Conservation (phyloP, 2,329 filamentous ascomycete species). For the Seiridium cupressi region DNA sequence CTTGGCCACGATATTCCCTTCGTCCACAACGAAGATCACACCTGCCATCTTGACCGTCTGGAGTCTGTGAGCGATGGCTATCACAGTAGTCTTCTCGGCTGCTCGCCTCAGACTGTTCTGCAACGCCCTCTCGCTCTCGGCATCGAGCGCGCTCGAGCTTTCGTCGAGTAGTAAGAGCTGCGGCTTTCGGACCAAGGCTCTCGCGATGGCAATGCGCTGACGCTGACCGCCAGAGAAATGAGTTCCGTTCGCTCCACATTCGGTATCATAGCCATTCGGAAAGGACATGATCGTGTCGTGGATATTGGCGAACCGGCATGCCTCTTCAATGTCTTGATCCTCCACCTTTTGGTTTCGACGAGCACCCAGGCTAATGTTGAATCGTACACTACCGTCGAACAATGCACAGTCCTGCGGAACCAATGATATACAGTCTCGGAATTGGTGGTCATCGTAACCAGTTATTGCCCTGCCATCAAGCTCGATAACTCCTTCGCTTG, state of each 20-base stretch:
- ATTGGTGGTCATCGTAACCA: constrained; percentile 16
- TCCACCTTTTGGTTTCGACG: constrained; percentile 43
- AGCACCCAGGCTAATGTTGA: constrained; percentile 38
- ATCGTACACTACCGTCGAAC: constrained; percentile 37
- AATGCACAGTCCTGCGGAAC: constrained; percentile 39
- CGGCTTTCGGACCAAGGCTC: constrained; percentile 63
- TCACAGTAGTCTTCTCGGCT: constrained; percentile 35
- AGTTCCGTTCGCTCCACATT: constrained; percentile 60
- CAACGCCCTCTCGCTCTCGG: constrained; percentile 56
- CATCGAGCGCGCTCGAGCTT: constrained; percentile 66
- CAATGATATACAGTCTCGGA: constrained; percentile 36
- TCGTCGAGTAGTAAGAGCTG: constrained; percentile 69
- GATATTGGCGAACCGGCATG: constrained; percentile 56
- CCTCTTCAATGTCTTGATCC: constrained; percentile 50
- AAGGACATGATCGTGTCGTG: constrained; percentile 50
- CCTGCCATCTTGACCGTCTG: constrained; percentile 41
- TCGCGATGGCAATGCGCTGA: constrained; percentile 67
- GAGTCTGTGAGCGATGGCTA: constrained; percentile 44
- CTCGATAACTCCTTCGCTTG: constrained; percentile 36
- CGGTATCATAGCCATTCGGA: constrained; percentile 52
- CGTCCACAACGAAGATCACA: constrained; percentile 40
- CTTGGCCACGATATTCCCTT: constrained; percentile 34
- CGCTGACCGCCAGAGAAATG: constrained; percentile 69
- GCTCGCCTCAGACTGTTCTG: constrained; percentile 55
- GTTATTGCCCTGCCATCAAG: constrained; percentile 34